These are phyloP conservation scores for Penicillium sp. DNA, from an alignment of 2,329 filamentous ascomycete genomes.

Conservation along the genomic window DNA sequence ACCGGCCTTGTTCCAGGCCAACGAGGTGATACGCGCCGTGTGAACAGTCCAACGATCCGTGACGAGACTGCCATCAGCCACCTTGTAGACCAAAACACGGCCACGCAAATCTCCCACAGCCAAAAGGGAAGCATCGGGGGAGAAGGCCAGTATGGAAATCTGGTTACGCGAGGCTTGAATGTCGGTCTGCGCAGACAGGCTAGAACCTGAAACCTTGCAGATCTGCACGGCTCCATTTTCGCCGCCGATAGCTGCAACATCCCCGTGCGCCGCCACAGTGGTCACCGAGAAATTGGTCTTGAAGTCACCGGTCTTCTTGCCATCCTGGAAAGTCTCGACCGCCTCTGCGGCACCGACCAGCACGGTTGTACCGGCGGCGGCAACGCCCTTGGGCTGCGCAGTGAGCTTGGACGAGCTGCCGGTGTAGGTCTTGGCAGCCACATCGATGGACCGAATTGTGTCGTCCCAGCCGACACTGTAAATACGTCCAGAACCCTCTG, in stretches of 20 bases:
- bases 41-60: conserved; percentile 81
- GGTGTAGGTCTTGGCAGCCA: conserved; percentile 75
- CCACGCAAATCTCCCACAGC: conserved; percentile 83
- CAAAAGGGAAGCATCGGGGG: conserved; percentile 74
- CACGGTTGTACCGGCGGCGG: conserved; percentile 58
- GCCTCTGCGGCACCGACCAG: conserved; percentile 66
- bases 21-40: conserved; percentile 69
- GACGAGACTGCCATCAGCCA: conserved; percentile 70
- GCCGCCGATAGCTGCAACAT: conserved; percentile 75
- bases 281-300: conserved; percentile 70
- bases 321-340: conserved; percentile 65
- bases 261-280: conserved; percentile 72
- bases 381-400: conserved; percentile 80
- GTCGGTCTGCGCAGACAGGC: conserved; percentile 60
- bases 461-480: conserved; percentile 96
- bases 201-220: conserved; percentile 67
- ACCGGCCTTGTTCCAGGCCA: conserved; percentile 79
- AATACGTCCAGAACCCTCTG: conserved; percentile 62
- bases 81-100: conserved; percentile 83
- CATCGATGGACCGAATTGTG: conserved; percentile 78
- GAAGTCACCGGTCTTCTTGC: conserved; percentile 64
- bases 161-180: conserved; percentile 72
- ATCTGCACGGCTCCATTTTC: conserved; percentile 77
- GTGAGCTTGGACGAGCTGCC: conserved; percentile 71
- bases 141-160: conserved; percentile 84